Evolutionary conservation across 306 rosid genomes (phyloP).

Genomic region (Cucumis hystrix): DNA sequence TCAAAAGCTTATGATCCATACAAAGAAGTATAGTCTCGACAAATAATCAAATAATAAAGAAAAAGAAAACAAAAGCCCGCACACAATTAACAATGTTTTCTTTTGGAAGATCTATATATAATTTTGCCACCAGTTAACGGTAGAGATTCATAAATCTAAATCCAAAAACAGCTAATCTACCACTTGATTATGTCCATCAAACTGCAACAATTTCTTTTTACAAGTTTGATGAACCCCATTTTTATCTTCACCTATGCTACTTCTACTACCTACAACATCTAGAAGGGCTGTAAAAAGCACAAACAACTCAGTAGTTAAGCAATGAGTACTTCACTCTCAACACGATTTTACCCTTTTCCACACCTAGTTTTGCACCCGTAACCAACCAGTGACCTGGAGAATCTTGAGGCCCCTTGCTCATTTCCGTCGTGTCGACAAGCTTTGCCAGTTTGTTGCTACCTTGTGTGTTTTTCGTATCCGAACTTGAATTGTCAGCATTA

Average conservation of each 20-base stretch:
- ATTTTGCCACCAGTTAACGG: background rate
- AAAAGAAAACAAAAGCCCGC: background rate
- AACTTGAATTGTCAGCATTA: slow-evolving; percentile 21
- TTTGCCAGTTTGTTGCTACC: slow-evolving; percentile 53
- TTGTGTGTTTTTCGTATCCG: slow-evolving; percentile 20
- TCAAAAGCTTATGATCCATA: background rate
- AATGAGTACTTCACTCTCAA: slow-evolving; percentile 71
- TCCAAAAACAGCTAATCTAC: slow-evolving; percentile 10
- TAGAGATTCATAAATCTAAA: background rate
- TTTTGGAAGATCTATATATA: background rate
- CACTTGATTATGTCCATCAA: slow-evolving; percentile 19
- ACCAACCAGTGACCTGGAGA: slow-evolving; percentile 85
- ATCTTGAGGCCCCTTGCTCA: slow-evolving; percentile 58
- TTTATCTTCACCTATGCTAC: background rate
- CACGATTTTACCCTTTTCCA: slow-evolving; percentile 61
- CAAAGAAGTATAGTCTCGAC: background rate
- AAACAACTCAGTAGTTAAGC: slow-evolving; percentile 44
- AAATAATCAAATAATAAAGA: background rate
- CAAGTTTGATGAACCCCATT: background rate
- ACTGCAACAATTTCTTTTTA: slow-evolving; percentile 9
- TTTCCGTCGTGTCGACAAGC: slow-evolving; percentile 40
- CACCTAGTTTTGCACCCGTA: slow-evolving; percentile 88
- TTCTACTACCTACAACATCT: slow-evolving; percentile 20
- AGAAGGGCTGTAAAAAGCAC: slow-evolving; percentile 18
- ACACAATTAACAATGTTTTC: background rate